These are phyloP conservation scores for Ophiostoma fasciatum DNA, from an alignment of 2,329 filamentous ascomycete species.

Conservation along the genomic window DNA sequence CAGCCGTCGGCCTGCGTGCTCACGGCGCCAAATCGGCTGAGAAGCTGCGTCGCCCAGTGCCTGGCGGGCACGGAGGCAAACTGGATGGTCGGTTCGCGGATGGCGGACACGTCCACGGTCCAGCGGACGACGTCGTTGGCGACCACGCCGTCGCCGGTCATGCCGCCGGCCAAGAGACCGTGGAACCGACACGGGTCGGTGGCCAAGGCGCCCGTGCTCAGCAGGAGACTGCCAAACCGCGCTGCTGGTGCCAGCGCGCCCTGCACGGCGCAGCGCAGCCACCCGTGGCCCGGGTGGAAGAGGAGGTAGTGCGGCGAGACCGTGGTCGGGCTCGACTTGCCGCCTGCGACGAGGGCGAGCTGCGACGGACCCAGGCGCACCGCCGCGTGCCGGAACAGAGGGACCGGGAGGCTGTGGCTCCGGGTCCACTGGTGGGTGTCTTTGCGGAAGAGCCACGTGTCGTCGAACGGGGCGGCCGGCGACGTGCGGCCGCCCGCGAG, in stretches of 20 bases:
- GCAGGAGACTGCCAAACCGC: conserved; percentile 29
- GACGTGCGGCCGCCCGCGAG: conserved; percentile 68
- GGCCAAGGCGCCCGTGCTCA: conserved; percentile 10
- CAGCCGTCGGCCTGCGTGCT: conserved; percentile 4
- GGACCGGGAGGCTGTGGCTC: conserved; percentile 49
- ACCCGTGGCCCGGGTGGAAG: conserved; percentile 32
- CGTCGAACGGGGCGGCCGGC: conserved; percentile 50
- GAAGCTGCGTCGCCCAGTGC: neutral
- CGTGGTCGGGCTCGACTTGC: conserved; percentile 34
- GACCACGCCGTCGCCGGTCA: conserved; percentile 48
- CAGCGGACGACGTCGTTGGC: conserved; percentile 50
- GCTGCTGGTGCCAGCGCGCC: conserved; percentile 21
- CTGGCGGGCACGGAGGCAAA: neutral
- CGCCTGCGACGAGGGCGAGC: conserved; percentile 45
- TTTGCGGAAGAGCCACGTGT: conserved; percentile 61
- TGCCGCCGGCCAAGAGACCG: conserved; percentile 60
- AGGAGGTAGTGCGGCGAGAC: conserved; percentile 39
- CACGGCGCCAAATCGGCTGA: conserved; percentile 9
- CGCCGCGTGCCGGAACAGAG: conserved; percentile 62
- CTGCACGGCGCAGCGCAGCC: conserved; percentile 26
- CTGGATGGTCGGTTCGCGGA: conserved; percentile 12
- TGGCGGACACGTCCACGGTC: conserved; percentile 31
- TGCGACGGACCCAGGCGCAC: conserved; percentile 33
- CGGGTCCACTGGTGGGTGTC: conserved; percentile 42
- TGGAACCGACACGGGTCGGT: conserved; percentile 20